Evolutionary conservation across 192 early-diverging fungal species (phyloP), one percentile per base, ranked within the genome.

Genomic region (Rhizophagus clarus): DNA sequence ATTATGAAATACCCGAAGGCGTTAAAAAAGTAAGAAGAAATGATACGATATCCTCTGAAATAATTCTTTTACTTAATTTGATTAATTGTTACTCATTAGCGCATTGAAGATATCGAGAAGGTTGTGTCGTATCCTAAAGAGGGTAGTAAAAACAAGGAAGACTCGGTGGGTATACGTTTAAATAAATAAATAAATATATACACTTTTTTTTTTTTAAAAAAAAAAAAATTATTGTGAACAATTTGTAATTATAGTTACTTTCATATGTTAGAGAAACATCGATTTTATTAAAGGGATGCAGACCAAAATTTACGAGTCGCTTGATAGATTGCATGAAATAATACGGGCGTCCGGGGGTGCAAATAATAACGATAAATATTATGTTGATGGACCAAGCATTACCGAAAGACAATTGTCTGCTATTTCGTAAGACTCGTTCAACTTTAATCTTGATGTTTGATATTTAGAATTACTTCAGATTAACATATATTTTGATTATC

Each of bases 251-350:
- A 11, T 8, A 49, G 24, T 9, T 51, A 26, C 22, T 73, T 73
- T 73, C 49, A 20, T 20, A 45, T 49, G 9, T 73, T 73, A 76
- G 34, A 61, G 62, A 40, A 76, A 37, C 29, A 22, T 76, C 12
- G 74, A 61, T 64, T 76, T 76, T 24, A 29, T 76, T 32, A 76
- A 26, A 63, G 74, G 74, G 49, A 76, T 76, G 74, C 74, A 76
- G 61, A 63, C 61, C 31, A 15, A 76, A 42, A 76, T 76, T 24
- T 24, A 45, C 37, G 74, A 76, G 45, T 32, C 56, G n/a, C 34
- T 76, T 17, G 74, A 62, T 45, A 37, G 42, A 26, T 17, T 76
- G 28, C 51, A 76, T 24, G 71, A 73, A 40, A 31, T 73, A 22
- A 28, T 73, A 9, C 22, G 10, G 10, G 3, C 0, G 26, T 1